phyloP scores from a whole-genome alignment of 805 yeast species.

The Kregervanrija pseudodelftensis region DNA sequence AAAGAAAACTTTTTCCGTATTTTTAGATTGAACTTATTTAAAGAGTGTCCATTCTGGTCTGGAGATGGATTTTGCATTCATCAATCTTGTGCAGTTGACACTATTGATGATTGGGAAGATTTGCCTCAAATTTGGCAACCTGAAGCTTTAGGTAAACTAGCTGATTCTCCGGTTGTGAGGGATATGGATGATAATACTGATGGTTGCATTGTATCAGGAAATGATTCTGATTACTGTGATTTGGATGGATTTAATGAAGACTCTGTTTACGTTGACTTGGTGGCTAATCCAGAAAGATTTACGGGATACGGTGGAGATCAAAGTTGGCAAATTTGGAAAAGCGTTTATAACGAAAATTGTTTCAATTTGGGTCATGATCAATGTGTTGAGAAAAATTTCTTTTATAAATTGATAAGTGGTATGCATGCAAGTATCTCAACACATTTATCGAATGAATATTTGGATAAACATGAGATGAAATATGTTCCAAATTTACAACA shows the following conservation, averaged over 20 bases:
- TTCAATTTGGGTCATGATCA: conserved; percentile 42
- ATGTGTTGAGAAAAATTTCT: conserved; percentile 82
- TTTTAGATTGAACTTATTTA: conserved; percentile 77
- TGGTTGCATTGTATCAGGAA: conserved; percentile 14
- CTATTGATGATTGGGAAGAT: conserved; percentile 65
- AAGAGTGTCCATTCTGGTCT: conserved; percentile 80
- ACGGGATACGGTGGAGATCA: conserved; percentile 95
- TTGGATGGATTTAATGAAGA: conserved; percentile 51
- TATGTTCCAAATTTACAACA: conserved; percentile 80
- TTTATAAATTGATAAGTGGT: conserved; percentile 82
- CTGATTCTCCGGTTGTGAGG: conserved; percentile 29
- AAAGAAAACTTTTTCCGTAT: conserved; percentile 78
- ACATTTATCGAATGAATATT: conserved; percentile 79
- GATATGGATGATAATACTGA: conserved; percentile 25
- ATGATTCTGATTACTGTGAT: conserved; percentile 45
- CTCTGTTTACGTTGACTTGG: conserved; percentile 77
- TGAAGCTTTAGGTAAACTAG: conserved; percentile 53
- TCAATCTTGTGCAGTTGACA: conserved; percentile 84
- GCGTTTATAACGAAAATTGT: conserved; percentile 88
- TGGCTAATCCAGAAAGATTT: conserved; percentile 89
- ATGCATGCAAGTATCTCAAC: conserved; percentile 94
- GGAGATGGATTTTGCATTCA: conserved; percentile 80
- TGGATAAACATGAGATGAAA: conserved; percentile 59
- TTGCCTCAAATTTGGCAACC: conserved; percentile 71
- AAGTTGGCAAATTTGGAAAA: conserved; percentile 86